These are phyloP conservation scores for Polytrichum commune DNA, from an alignment of 225 moss, liverwort and hornwort species.

Conservation along the genomic window DNA sequence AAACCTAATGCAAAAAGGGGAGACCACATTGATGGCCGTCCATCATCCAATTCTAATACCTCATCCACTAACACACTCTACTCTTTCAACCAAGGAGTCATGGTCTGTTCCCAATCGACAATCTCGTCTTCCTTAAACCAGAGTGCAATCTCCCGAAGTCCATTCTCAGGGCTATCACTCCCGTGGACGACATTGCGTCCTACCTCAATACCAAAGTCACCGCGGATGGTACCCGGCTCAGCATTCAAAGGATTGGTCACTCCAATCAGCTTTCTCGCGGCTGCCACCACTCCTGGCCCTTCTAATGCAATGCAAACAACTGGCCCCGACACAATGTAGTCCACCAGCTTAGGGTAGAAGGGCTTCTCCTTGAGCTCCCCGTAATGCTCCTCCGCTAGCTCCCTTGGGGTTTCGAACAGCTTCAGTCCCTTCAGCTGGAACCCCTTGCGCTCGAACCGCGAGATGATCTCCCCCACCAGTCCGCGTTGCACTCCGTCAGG, in stretches of 20 bases:
- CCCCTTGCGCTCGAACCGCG: slow-evolving; percentile 87
- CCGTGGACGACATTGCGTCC: slow-evolving; percentile 89
- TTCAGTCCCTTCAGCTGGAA: slow-evolving; percentile 83
- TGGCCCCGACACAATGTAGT: slow-evolving; percentile 87
- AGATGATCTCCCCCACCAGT: slow-evolving; percentile 82
- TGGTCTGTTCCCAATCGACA: slow-evolving; percentile 67
- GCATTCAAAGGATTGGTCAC: slow-evolving; percentile 91
- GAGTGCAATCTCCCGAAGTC: slow-evolving; percentile 75
- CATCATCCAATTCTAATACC: too few species aligned
- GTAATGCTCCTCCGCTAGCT: slow-evolving; percentile 86
- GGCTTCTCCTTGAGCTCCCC: slow-evolving; percentile 79
- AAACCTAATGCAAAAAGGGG: too few species aligned
- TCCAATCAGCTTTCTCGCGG: slow-evolving; percentile 91
- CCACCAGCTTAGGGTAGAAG: slow-evolving; percentile 72
- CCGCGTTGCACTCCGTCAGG: slow-evolving; percentile 93
- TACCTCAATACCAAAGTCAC: slow-evolving; percentile 79
- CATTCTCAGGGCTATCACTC: slow-evolving; percentile 88
- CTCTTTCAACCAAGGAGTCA: slow-evolving; percentile 82
- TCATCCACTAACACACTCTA: slow-evolving; percentile 4
- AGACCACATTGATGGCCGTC: too few species aligned
- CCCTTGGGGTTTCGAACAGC: slow-evolving; percentile 73
- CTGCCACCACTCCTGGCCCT: slow-evolving; percentile 93
- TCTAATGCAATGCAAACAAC: slow-evolving; percentile 96
- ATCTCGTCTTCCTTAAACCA: slow-evolving; percentile 88
- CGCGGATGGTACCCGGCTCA: slow-evolving; percentile 91